phyloP scores from a whole-genome alignment of 768 basidiomycete species.

The Trametopsis cervina region DNA sequence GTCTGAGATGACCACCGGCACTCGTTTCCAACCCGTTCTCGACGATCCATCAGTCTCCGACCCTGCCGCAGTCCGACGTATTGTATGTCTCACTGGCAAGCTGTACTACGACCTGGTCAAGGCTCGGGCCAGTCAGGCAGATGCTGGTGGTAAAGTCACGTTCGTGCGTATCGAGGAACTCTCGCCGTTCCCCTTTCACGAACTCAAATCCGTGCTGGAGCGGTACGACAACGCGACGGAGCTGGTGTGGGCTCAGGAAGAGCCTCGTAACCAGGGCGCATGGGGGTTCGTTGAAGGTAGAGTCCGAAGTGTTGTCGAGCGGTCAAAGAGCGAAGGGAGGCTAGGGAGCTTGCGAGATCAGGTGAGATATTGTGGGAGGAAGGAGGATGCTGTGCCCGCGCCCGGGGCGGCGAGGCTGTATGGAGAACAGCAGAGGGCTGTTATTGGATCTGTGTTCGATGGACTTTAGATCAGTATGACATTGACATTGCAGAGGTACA shows the following conservation, averaged over 20 bases:
- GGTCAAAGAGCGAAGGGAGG: not conserved
- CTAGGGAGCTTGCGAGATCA: constrained; percentile 18
- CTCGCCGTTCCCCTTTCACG: constrained; percentile 76
- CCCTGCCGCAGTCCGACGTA: constrained; percentile 40
- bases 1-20: constrained; percentile 50
- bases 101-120: constrained; percentile 83
- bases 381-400: constrained; percentile 67
- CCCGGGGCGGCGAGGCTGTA: constrained; percentile 74
- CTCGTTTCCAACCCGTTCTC: constrained; percentile 63
- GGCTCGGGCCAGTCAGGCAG: constrained; percentile 43
- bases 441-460: constrained; percentile 54
- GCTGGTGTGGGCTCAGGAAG: constrained; percentile 76
- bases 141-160: constrained; percentile 35
- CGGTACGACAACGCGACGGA: constrained; percentile 38
- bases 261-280: constrained; percentile 83
- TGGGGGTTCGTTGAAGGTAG: constrained; percentile 60
- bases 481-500: no score
- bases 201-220: constrained; percentile 38
- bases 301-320: constrained; percentile 42
- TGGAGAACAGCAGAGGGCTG: constrained; percentile 50
- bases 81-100: constrained; percentile 79
- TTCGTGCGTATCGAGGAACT: constrained; percentile 82
- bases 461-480: constrained; percentile 29
- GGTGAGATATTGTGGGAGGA: constrained; percentile 56
- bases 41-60: constrained; percentile 37